Percentiles rank a stretch among this genome's conserved stretches.
Conservation (phyloP, 352 stramenopile species). For the Pythium diclinum region DNA sequence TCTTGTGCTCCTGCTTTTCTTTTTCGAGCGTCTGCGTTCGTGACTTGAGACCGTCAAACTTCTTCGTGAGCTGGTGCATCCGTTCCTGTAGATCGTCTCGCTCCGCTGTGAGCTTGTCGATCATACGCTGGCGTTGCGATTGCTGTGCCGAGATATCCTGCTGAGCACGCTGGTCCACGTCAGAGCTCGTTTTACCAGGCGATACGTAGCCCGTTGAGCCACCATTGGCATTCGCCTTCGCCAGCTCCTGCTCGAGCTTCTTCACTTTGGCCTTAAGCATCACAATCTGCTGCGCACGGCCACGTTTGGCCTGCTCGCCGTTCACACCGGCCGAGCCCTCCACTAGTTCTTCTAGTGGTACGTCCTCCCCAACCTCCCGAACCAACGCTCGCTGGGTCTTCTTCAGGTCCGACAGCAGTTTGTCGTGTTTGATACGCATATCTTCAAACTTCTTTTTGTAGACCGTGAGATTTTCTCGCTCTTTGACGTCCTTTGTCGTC, state of each 20-base stretch:
- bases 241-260: slow-evolving; percentile 53
- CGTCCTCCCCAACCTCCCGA: slow-evolving; percentile 62
- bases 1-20: slow-evolving; percentile 61
- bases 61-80: slow-evolving; percentile 57
- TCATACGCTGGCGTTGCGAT: slow-evolving; percentile 49
- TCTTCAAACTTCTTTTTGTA: slow-evolving; percentile 61
- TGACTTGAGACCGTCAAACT: slow-evolving; percentile 62
- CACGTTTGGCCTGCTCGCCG: slow-evolving; percentile 35
- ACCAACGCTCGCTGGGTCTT: slow-evolving; percentile 65
- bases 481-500: slow-evolving; percentile 3
- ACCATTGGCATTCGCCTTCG: neutral
- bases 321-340: slow-evolving; percentile 24
- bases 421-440: slow-evolving; percentile 52
- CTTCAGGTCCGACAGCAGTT: slow-evolving; percentile 60
- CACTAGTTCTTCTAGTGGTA: slow-evolving; percentile 48
- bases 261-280: slow-evolving; percentile 84
- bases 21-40: slow-evolving; percentile 70
- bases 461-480: slow-evolving; percentile 11
- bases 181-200: neutral
- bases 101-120: slow-evolving; percentile 61
- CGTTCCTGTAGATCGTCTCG: slow-evolving; percentile 53
- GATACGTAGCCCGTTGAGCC: neutral
- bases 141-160: slow-evolving; percentile 57
- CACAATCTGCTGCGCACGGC: slow-evolving; percentile 80
- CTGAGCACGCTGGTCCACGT: slow-evolving; percentile 66